Conservation (phyloP, 495 filamentous ascomycete genomes). For the Annulohypoxylon bovei region DNA sequence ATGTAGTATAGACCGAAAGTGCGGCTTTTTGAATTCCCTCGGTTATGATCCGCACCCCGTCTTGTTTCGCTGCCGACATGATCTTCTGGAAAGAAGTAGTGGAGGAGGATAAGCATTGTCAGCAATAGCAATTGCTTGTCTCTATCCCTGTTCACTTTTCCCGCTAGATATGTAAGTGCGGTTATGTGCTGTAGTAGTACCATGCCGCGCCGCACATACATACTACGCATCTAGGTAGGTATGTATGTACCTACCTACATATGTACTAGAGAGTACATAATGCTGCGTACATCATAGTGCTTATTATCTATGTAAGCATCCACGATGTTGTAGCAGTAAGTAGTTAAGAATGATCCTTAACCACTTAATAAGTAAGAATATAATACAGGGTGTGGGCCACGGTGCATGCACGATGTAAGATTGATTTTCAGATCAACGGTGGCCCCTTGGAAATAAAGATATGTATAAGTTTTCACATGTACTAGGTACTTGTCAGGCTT, state of each 20-base stretch:
- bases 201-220: conserved; percentile 44
- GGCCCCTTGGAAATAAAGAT: conserved; percentile 36
- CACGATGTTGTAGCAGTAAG: conserved; percentile 14
- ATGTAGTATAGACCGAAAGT: conserved; percentile 19
- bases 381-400: conserved; percentile 41
- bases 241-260: conserved; percentile 29
- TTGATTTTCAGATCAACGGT: conserved; percentile 46
- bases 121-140: conserved; percentile 33
- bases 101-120: conserved; percentile 18
- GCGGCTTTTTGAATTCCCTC: conserved; percentile 31
- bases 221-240: too few relatives aligned
- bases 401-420: conserved; percentile 52
- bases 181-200: conserved; percentile 45
- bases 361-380: conserved; percentile 34
- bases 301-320: conserved; percentile 24
- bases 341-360: conserved; percentile 30
- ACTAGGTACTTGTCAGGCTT: conserved; percentile 23
- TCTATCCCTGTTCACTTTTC: conserved; percentile 32
- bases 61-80: conserved; percentile 21
- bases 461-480: conserved; percentile 14
- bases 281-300: conserved; percentile 37
- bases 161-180: conserved; percentile 45
- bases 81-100: conserved; percentile 28
- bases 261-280: conserved; percentile 22
- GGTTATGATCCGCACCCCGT: conserved; percentile 30